Evolutionary conservation across 768 basidiomycete species (phyloP), one percentile per base, ranked within the genome.

Genomic region (Leccinum rimulosum): DNA sequence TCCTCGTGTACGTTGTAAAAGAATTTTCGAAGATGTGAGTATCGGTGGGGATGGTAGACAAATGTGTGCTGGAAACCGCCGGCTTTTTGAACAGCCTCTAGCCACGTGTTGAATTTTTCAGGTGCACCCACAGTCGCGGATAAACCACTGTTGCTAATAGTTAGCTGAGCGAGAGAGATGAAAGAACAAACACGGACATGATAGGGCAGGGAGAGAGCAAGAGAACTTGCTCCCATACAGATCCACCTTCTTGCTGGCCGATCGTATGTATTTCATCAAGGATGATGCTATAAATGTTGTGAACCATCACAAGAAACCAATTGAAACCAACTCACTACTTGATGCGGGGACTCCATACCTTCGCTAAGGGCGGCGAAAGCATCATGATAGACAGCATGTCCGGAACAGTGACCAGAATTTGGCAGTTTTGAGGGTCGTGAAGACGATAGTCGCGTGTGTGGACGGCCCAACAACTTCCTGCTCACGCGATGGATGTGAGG

Each of bases 151-250:
- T 11, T 22, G n/a, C 19, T 6, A 52, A 19, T 35, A 9, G n/a
- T 40, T 35, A 53, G 30, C n/a, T 12, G 40, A 19, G 57, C 10
- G 22, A 5, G 14, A 3, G 38, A 2, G n/a, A 40, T 7, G 8
- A 52, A 52, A 45, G 27, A 2, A n/a, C 36, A 61, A 27, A 52
- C 49, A 73, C 82, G 40, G 40, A 88, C 87, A 90, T 88, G 61
- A 90, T 78, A 1, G 88, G 88, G 62, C 86, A 88, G 19, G 86
- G 86, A 9, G 87, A 82, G 14, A 90, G 72, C 6, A 90, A 70
- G 8, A 90, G 74, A n/a, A 88, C 84, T 64, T 89, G 85, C 63
- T 89, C 87, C 88, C 88, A 89, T 2, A 88, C 82, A 1, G 84
- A 76, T 2, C 88, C 88, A 1, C 83, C 85, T 57, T 85, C 83